Evolutionary conservation across 176 grass and related monocot genomes (phyloP).

Genomic region (Dendrocalamus sinicus): DNA sequence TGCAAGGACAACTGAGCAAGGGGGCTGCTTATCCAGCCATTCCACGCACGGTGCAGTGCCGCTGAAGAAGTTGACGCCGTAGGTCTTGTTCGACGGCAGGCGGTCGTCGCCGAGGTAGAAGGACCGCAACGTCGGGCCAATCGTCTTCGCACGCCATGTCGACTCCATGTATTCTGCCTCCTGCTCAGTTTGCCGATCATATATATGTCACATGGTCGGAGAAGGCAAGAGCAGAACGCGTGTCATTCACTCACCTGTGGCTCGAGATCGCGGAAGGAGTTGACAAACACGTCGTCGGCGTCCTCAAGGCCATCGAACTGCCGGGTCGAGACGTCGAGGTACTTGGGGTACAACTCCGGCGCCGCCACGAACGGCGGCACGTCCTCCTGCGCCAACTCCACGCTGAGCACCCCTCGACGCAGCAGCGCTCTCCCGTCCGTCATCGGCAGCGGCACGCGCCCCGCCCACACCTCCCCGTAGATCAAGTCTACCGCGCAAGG

Average conservation of each 20-base stretch:
- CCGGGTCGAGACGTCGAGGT: not conserved
- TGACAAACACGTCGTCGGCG: slow-evolving; percentile 40
- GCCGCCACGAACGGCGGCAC: slow-evolving; percentile 35
- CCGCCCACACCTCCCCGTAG: slow-evolving; percentile 38
- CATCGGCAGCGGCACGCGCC: not conserved
- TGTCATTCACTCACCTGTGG: slow-evolving; percentile 7
- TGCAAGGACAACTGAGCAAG: slow-evolving; percentile 41
- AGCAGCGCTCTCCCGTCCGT: not conserved
- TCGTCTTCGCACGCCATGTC: slow-evolving; percentile 38
- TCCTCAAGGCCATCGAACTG: slow-evolving; percentile 38
- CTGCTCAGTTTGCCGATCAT: not conserved
- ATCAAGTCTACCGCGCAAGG: not conserved
- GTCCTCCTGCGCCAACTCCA: not conserved
- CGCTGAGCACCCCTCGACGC: not conserved
- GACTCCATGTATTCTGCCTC: slow-evolving; percentile 46
- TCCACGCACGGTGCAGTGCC: slow-evolving; percentile 8
- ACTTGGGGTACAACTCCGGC: slow-evolving; percentile 12
- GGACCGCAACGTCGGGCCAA: slow-evolving; percentile 50
- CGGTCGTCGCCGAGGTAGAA: slow-evolving; percentile 38
- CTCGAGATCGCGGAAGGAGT: slow-evolving; percentile 34
- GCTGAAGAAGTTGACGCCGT: slow-evolving; percentile 46
- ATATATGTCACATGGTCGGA: not conserved
- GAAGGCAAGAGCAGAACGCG: too few relatives aligned
- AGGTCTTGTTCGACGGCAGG: slow-evolving; percentile 20
- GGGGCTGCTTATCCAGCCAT: slow-evolving; percentile 41